A percentile compares a stretch with the other conserved stretches of the same genome.
phyloP scores from a whole-genome alignment of 1,139 yeast species.

The Candida sanyaensis region DNA sequence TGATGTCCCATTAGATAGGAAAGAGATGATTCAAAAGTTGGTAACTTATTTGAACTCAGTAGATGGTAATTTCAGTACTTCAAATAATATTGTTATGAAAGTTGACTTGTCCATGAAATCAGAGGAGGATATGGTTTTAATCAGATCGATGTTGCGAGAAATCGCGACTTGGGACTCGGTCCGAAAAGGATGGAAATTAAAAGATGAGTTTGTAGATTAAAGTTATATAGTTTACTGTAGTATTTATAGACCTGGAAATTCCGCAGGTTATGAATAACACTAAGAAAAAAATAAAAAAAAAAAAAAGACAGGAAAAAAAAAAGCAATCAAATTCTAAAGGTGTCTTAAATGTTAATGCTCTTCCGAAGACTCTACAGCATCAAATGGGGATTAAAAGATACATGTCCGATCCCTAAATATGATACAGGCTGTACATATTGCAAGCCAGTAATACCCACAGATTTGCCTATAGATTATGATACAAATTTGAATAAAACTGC shows the following conservation, averaged over 20 bases:
- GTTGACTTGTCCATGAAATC: slow-evolving; percentile 49
- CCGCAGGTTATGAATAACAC: neutral
- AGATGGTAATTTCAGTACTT: slow-evolving; percentile 49
- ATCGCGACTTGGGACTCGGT: slow-evolving; percentile 68
- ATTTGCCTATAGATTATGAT: slow-evolving; percentile 40
- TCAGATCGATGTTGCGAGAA: slow-evolving; percentile 68
- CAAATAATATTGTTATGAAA: slow-evolving; percentile 58
- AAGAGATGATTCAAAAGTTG: slow-evolving; percentile 31
- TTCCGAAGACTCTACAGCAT: slow-evolving; percentile 10
- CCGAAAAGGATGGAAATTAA: slow-evolving; percentile 64
- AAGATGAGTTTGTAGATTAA: slow-evolving; percentile 46
- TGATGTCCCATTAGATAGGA: slow-evolving; percentile 7
- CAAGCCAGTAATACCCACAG: slow-evolving; percentile 43
- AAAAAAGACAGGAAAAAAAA: too few relatives aligned
- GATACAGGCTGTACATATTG: slow-evolving; percentile 71
- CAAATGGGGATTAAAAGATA: slow-evolving; percentile 10
- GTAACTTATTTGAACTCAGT: slow-evolving; percentile 32
- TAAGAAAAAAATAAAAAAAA: neutral
- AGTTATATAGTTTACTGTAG: neutral
- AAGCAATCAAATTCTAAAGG: too few relatives aligned
- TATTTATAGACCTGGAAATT: neutral
- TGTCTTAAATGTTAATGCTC: neutral
- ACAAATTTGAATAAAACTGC: slow-evolving; percentile 46
- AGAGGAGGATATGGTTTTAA: slow-evolving; percentile 58
- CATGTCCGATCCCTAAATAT: slow-evolving; percentile 52